phyloP scores from a whole-genome alignment of 2,329 filamentous ascomycete species.

The Talaromyces sp. region DNA sequence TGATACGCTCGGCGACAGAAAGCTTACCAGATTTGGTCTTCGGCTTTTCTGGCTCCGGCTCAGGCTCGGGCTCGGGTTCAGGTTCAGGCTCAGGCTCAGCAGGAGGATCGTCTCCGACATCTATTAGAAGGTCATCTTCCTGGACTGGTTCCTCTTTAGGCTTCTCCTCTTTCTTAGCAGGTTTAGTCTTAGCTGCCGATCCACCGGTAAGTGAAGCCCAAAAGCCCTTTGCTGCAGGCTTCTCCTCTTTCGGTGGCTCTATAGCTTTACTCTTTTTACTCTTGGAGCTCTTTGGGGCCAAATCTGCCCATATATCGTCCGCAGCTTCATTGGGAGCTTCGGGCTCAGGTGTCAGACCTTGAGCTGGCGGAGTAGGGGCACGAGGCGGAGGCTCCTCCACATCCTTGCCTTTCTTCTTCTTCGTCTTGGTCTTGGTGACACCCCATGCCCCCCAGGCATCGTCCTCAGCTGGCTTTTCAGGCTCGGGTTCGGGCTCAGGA shows the following conservation, averaged over 20 bases:
- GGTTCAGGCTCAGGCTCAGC: constrained; percentile 42
- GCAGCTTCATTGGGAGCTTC: constrained; percentile 33
- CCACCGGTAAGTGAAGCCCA: constrained; percentile 49
- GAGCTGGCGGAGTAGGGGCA: constrained; percentile 51
- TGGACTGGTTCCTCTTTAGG: constrained; percentile 34
- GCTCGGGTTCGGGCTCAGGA: constrained; percentile 1
- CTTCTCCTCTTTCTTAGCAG: constrained; percentile 50
- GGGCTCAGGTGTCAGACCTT: constrained; percentile 47
- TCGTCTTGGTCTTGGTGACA: constrained; percentile 51
- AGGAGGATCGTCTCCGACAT: constrained; percentile 35
- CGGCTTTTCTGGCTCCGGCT: constrained; percentile 38
- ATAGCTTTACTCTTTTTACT: constrained; percentile 33
- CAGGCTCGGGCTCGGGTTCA: constrained; percentile 26
- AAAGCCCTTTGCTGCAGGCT: constrained; percentile 43
- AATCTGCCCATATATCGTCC: constrained; percentile 43
- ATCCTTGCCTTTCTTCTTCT: constrained; percentile 51
- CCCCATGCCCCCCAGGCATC: constrained; percentile 41
- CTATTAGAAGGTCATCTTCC: constrained; percentile 39
- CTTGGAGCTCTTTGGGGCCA: constrained; percentile 42
- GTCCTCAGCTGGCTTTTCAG: constrained; percentile 22
- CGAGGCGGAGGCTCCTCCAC: constrained; percentile 50
- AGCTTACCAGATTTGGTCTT: constrained; percentile 45
- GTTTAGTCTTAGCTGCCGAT: constrained; percentile 44
- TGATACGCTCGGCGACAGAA: constrained; percentile 59
- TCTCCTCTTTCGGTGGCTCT: constrained; percentile 37